These are phyloP conservation scores for Sarocladiaceae sp. DNA, from an alignment of 2,329 filamentous ascomycete genomes.

Conservation along the genomic window DNA sequence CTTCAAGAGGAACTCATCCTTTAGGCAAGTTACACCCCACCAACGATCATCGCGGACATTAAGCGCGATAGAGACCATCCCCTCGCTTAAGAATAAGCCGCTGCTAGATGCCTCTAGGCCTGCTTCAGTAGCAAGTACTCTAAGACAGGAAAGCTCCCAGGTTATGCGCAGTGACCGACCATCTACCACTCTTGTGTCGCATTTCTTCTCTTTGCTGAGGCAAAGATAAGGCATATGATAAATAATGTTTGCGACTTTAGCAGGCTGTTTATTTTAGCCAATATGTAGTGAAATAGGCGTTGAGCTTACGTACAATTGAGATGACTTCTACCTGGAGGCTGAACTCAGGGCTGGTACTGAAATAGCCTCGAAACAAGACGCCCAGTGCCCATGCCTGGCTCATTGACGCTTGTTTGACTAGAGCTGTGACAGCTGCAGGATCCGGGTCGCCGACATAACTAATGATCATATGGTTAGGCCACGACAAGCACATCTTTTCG, in stretches of 20 bases:
- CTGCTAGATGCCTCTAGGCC: too few relatives aligned
- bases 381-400: neutral
- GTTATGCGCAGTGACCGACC: neutral
- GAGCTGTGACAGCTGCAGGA: neutral
- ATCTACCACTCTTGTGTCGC: neutral
- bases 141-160: neutral
- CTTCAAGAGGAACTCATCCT: neutral
- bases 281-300: neutral
- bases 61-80: neutral
- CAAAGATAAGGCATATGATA: constrained; percentile 1
- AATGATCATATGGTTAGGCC: too few relatives aligned
- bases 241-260: neutral
- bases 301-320: neutral
- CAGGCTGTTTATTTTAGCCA: neutral
- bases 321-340: neutral
- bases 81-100: neutral
- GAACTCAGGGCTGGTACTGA: neutral
- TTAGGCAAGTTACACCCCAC: constrained; percentile 3
- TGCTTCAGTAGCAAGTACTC: neutral
- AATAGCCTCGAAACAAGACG: neutral
- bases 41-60: constrained; percentile 1
- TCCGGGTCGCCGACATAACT: constrained; percentile 3
- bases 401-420: neutral
- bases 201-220: neutral
- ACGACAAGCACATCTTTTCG: too few relatives aligned